Evolutionary conservation across 139 green algal genomes (phyloP), one percentile per base, ranked within the genome.

Genomic region (Coelastrella sp.): DNA sequence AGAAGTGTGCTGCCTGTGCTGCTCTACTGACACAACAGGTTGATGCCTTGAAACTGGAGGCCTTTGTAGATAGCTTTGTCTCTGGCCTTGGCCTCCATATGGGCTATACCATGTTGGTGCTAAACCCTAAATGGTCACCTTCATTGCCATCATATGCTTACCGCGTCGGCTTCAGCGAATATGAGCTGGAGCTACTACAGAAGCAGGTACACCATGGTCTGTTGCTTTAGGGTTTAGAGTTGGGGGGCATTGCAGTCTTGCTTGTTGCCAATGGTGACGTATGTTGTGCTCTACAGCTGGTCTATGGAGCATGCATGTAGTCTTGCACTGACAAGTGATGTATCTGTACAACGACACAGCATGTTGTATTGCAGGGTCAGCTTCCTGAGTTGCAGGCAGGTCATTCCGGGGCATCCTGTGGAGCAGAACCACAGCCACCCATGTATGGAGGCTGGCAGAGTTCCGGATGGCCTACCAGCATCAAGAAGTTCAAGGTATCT

Each of bases 41-140:
- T n/a, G 93, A 96, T 79, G 89, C 90, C 0, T 2, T 60, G 15
- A 88, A 88, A 64, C 86, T 96, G 77, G 91, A 93, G 82, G 38
- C 51, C 0, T 88, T 96, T 43, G 69, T 96, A 2, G 84, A 94
- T 85, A 85, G 86, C 78, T 93, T 96, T n/a, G 5, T 95, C 7
- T 25, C 51, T 13, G 62, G 73, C 0, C 76, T 96, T 45, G 89
- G 92, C 15, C 59, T 96, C 25, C 9, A 48, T 19, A 50, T 37
- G 23, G 63, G 23, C 66, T 94, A 94, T 87, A 91, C 87, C 74
- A 48, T 95, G 15, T 9, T 95, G 51, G 84, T 95, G 57, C 40
- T 95, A 32, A 94, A 94, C 86, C 90, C 92, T 74, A 86, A 84
- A 25, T 88, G 76, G 86, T 76, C 37, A 32, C 43, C 27, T 43